A percentile compares a stretch with the other conserved stretches of the same genome.
phyloP scores from a whole-genome alignment of 2,329 filamentous ascomycete genomes.

The Phyllosticta citriasiana region DNA sequence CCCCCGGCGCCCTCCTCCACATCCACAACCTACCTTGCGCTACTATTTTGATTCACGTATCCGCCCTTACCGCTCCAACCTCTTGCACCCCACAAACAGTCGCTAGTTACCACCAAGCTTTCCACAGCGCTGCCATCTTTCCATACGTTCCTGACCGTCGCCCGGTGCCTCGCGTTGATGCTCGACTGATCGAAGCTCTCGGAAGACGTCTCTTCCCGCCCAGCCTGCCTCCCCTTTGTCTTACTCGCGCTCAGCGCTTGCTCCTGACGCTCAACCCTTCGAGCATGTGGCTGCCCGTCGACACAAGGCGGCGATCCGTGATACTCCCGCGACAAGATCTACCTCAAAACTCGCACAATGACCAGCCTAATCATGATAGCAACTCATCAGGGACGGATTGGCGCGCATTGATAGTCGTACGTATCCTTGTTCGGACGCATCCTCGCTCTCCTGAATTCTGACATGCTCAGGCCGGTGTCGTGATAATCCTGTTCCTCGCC shows the following conservation, averaged over 20 bases:
- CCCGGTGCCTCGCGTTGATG: conserved; percentile 2
- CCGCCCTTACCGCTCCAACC: not conserved
- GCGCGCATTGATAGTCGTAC: conserved; percentile 6
- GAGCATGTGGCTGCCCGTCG: conserved; percentile 3
- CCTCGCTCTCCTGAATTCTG: not conserved
- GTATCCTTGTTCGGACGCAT: conserved; percentile 1
- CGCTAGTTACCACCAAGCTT: not conserved
- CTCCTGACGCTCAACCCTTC: not conserved
- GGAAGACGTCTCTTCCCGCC: conserved; percentile 8
- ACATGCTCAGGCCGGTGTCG: conserved; percentile 2
- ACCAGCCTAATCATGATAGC: not conserved
- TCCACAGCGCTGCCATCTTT: not conserved
- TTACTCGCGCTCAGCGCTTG: not conserved
- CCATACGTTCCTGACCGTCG: not conserved
- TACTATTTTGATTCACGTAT: not conserved
- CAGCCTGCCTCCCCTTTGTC: conserved; percentile 5
- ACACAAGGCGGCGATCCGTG: not conserved
- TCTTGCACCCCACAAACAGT: not conserved
- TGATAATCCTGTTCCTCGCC: conserved; percentile 5
- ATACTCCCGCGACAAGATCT: conserved; percentile 1
- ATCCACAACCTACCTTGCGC: not conserved
- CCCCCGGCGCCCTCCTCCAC: not conserved
- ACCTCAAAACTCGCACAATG: not conserved
- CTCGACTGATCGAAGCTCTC: conserved; percentile 7
- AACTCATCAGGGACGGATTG: conserved; percentile 1